A percentile compares a stretch with the other conserved stretches of the same genome.
phyloP scores from a whole-genome alignment of 495 filamentous ascomycete genomes.

The Neurospora africana region DNA sequence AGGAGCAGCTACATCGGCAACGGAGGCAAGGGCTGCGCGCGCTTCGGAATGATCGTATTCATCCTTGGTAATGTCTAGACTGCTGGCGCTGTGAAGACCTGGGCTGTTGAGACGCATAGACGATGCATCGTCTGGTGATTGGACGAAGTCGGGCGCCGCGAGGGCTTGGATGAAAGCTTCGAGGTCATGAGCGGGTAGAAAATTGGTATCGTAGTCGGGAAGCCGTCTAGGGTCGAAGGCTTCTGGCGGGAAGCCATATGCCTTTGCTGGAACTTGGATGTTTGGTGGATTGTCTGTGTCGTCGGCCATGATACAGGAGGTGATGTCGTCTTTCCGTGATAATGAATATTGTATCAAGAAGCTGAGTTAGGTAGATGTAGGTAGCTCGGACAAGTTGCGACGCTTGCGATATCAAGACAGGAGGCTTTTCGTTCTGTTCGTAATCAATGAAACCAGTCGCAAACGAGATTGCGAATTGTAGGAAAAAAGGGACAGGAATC shows the following conservation, averaged over 20 bases:
- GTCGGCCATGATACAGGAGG: conserved; percentile 18
- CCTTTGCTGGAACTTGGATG: conserved; percentile 18
- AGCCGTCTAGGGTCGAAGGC: conserved; percentile 38
- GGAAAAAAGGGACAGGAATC: neutral
- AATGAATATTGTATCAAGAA: neutral
- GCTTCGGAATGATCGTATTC: conserved; percentile 5
- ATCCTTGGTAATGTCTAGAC: conserved; percentile 11
- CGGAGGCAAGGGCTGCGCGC: conserved; percentile 12
- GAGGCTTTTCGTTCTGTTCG: neutral
- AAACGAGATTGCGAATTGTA: neutral
- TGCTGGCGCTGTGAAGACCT: conserved; percentile 10
- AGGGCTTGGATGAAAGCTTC: conserved; percentile 50
- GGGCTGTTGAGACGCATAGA: conserved; percentile 17
- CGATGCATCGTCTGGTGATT: conserved; percentile 29
- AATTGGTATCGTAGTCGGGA: conserved; percentile 57
- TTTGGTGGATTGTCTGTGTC: conserved; percentile 3
- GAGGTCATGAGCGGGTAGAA: conserved; percentile 47
- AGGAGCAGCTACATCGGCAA: conserved; percentile 5
- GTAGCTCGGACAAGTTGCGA: neutral
- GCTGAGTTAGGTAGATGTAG: neutral
- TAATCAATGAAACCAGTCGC: neutral
- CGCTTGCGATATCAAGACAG: neutral
- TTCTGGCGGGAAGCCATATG: conserved; percentile 38
- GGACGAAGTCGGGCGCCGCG: conserved; percentile 38
- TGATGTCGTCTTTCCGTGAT: neutral